A percentile compares a stretch with the other conserved stretches of the same genome.
Conservation (phyloP, 2,329 filamentous ascomycete species). For the Claviceps purpurea region DNA sequence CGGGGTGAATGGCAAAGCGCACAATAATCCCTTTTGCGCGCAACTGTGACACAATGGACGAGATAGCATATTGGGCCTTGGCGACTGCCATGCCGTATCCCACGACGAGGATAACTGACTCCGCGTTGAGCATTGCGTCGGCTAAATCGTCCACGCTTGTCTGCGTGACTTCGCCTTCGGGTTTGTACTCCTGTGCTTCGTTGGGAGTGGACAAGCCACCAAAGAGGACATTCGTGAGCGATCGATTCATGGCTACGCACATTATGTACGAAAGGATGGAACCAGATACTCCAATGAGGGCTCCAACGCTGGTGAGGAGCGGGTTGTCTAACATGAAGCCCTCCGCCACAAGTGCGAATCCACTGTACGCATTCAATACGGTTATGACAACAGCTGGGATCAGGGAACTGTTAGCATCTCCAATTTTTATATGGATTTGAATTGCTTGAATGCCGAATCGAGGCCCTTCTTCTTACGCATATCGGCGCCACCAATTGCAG, state of each 20-base stretch:
- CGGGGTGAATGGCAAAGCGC: slow-evolving; percentile 80
- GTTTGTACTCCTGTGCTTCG: slow-evolving; percentile 50
- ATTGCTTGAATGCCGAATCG: not conserved
- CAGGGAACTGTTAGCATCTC: slow-evolving; percentile 5
- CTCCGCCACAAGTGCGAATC: slow-evolving; percentile 80
- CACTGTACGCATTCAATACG: slow-evolving; percentile 80
- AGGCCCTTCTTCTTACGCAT: slow-evolving; percentile 46
- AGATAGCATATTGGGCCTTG: slow-evolving; percentile 83
- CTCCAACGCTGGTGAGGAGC: slow-evolving; percentile 71
- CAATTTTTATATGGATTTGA: not conserved
- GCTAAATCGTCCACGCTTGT: slow-evolving; percentile 71
- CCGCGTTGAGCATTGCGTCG: slow-evolving; percentile 59
- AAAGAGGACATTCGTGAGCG: slow-evolving; percentile 78
- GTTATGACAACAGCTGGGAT: slow-evolving; percentile 63
- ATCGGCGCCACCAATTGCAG: slow-evolving; percentile 83
- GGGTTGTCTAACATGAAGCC: slow-evolving; percentile 87
- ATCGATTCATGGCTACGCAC: slow-evolving; percentile 86
- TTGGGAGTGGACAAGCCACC: slow-evolving; percentile 52
- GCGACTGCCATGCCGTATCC: slow-evolving; percentile 93
- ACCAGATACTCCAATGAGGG: slow-evolving; percentile 76
- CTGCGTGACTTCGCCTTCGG: slow-evolving; percentile 67
- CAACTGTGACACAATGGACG: slow-evolving; percentile 63
- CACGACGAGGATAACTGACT: slow-evolving; percentile 80
- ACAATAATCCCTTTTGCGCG: slow-evolving; percentile 68
- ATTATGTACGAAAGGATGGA: slow-evolving; percentile 80